Evolutionary conservation across 169 alveolate genomes (phyloP).

Genomic region (Cryptosporidium parvum): DNA sequence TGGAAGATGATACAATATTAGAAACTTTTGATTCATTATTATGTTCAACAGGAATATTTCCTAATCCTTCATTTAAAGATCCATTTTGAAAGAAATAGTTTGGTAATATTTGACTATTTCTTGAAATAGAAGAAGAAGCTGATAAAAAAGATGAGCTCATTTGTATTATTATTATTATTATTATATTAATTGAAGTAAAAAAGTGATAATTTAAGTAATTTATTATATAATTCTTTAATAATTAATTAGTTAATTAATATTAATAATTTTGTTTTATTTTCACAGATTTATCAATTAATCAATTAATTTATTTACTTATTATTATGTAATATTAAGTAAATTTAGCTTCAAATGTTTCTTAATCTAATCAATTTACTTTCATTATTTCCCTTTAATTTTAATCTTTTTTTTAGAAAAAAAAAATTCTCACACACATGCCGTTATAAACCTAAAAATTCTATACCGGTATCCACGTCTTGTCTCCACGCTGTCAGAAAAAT

Average conservation of each 20-base stretch:
- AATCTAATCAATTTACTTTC: not conserved
- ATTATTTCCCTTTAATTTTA: not conserved
- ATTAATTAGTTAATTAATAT: too few species aligned
- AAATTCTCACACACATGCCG: conserved; percentile 17
- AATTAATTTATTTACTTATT: too few species aligned
- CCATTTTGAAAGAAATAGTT: conserved; percentile 24
- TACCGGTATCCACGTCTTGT: conserved; percentile 73
- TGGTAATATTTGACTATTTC: conserved; percentile 43
- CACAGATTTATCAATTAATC: too few species aligned
- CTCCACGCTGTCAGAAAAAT: conserved; percentile 12
- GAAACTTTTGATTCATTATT: not conserved
- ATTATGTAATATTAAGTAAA: too few species aligned
- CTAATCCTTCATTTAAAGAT: conserved; percentile 14
- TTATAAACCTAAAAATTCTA: not conserved
- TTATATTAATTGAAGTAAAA: too few species aligned
- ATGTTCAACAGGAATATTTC: not conserved
- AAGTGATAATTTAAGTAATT: not conserved
- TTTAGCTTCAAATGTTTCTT: not conserved
- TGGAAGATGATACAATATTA: not conserved
- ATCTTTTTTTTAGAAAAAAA: conserved; percentile 2
- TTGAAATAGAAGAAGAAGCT: conserved; percentile 31
- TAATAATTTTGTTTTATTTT: not conserved
- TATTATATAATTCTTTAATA: too few species aligned
- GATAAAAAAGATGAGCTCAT: conserved; percentile 39
- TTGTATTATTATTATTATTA: too few species aligned